Percentiles rank a stretch among this genome's conserved stretches.
These are phyloP conservation scores for Xylariaceae sp. DNA, from an alignment of 2,329 filamentous ascomycete genomes.

Conservation along the genomic window DNA sequence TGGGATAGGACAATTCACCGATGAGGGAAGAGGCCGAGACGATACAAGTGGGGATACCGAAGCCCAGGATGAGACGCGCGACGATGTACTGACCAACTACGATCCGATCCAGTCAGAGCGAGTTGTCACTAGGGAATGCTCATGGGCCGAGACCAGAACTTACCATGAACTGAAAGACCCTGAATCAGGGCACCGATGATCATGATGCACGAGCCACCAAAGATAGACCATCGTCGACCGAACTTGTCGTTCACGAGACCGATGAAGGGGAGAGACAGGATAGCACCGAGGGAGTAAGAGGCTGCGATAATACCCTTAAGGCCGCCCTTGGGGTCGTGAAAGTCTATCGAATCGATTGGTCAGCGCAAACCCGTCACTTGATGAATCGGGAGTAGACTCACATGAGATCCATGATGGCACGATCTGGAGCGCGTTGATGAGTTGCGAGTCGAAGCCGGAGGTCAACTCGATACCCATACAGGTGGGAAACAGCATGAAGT, in stretches of 20 bases:
- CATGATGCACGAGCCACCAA: constrained; percentile 50
- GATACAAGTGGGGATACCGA: constrained; percentile 55
- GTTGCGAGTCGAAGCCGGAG: constrained; percentile 41
- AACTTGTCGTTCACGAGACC: constrained; percentile 49
- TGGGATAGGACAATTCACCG: constrained; percentile 55
- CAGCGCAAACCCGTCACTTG: no score
- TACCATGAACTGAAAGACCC: constrained; percentile 44
- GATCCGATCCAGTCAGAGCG: not conserved
- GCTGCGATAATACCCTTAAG: constrained; percentile 51
- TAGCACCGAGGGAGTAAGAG: constrained; percentile 54
- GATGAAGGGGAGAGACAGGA: constrained; percentile 53
- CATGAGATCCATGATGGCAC: constrained; percentile 33
- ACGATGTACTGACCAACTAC: constrained; percentile 50
- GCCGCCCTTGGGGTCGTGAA: constrained; percentile 39
- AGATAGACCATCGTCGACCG: constrained; percentile 52
- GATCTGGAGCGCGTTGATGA: constrained; percentile 41
- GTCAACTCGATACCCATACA: constrained; percentile 56
- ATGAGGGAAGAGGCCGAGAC: constrained; percentile 54
- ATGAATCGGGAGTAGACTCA: constrained; percentile 21
- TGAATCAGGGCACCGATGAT: constrained; percentile 50
- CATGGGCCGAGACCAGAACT: no score
- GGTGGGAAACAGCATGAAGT: constrained; percentile 53
- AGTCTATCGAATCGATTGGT: no score
- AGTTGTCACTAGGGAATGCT: not conserved
- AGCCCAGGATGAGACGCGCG: constrained; percentile 54